A percentile compares a stretch with the other conserved stretches of the same genome.
Conservation (phyloP, 2,329 filamentous ascomycete species). For the Penicillium sp. region DNA sequence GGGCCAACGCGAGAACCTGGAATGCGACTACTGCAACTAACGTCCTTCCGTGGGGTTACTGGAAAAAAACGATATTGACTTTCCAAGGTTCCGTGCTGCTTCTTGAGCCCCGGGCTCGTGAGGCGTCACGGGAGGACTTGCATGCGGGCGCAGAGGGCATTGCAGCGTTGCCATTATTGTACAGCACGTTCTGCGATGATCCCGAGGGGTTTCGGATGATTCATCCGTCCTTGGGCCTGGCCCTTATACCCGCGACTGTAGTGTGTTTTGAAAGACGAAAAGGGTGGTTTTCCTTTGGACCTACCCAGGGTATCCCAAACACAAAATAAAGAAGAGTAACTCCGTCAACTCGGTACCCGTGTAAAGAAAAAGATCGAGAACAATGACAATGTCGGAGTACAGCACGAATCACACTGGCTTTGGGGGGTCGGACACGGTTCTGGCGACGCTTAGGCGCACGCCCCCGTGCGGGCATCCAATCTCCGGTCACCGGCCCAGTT, state of each 20-base stretch:
- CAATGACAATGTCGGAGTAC: not conserved
- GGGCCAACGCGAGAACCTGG: constrained; percentile 10
- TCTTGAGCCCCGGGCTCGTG: not conserved
- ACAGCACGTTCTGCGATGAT: constrained; percentile 1
- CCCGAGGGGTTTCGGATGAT: not conserved
- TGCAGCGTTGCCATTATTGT: constrained; percentile 9
- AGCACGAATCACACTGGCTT: not conserved
- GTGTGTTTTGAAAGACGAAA: not conserved
- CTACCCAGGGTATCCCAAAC: not conserved
- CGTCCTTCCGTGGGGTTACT: not conserved
- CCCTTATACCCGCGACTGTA: not conserved
- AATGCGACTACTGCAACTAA: constrained; percentile 8
- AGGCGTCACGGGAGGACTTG: constrained; percentile 9
- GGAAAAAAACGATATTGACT: not conserved
- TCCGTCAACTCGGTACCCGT: too few relatives aligned
- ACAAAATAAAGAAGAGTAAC: too few relatives aligned
- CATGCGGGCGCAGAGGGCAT: constrained; percentile 14
- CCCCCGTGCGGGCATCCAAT: constrained; percentile 12
- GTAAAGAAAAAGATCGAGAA: not conserved
- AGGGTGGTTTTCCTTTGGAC: not conserved
- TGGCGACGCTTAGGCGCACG: constrained; percentile 10
- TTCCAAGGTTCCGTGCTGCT: not conserved
- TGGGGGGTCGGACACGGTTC: not conserved
- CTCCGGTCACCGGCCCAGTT: constrained; percentile 21
- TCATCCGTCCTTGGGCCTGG: not conserved